Evolutionary conservation across 2,329 filamentous ascomycete species (phyloP).

Genomic region (Teratosphaeriaceae sp.): DNA sequence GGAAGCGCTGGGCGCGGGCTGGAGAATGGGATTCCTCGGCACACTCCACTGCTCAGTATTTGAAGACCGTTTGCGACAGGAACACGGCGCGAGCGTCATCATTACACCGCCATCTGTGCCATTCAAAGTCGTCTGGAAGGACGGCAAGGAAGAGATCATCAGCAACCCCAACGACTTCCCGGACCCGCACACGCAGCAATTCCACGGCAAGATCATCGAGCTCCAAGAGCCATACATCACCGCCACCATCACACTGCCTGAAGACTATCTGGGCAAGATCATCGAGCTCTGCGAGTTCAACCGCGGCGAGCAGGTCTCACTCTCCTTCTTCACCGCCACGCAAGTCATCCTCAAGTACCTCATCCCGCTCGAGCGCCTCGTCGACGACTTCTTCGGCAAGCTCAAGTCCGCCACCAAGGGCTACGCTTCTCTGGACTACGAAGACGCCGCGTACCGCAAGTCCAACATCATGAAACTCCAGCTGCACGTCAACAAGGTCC

Average conservation of each 20-base stretch:
- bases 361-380: conserved; percentile 78
- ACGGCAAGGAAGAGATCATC: conserved; percentile 72
- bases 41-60: conserved; percentile 97
- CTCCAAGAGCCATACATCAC: conserved; percentile 69
- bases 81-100: conserved; percentile 91
- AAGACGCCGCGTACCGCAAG: conserved; percentile 81
- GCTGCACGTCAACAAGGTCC: conserved; percentile 83
- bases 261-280: conserved; percentile 88
- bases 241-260: conserved; percentile 82
- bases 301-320: conserved; percentile 75
- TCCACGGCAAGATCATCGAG: conserved; percentile 50
- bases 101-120: conserved; percentile 95
- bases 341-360: conserved; percentile 95
- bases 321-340: conserved; percentile 85
- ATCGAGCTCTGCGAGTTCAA: conserved; percentile 93
- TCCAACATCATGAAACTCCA: conserved; percentile 84
- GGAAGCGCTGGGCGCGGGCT: conserved; percentile 87
- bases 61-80: conserved; percentile 86
- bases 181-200: conserved; percentile 51
- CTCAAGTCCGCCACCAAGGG: conserved; percentile 90
- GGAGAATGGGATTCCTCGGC: conserved; percentile 91
- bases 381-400: conserved; percentile 96
- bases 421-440: conserved; percentile 93
- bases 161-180: conserved; percentile 87
- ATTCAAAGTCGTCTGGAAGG: conserved; percentile 72